Conservation (phyloP, 495 filamentous ascomycete genomes). For the Aspergillus conjunctus region DNA sequence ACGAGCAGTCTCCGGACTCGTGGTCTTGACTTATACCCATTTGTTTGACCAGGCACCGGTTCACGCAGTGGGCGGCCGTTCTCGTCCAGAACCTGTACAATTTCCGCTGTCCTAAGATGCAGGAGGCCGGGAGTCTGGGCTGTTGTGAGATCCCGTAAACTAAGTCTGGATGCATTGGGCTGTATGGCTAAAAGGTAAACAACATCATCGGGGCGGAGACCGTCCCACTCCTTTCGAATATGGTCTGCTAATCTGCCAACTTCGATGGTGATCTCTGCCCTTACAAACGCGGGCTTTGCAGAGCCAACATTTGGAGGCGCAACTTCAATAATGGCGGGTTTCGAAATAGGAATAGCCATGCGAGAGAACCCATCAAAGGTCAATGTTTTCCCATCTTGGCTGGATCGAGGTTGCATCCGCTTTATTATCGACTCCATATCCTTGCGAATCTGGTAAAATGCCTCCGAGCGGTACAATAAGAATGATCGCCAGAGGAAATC, state of each 20-base stretch:
- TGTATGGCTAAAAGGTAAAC: constrained; percentile 80
- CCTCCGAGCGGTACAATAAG: constrained; percentile 83
- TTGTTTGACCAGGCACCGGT: constrained; percentile 47
- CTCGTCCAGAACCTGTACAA: constrained; percentile 87
- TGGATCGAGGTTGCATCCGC: constrained; percentile 71
- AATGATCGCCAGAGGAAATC: constrained; percentile 96
- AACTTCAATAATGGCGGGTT: constrained; percentile 85
- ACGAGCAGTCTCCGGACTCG: constrained; percentile 72
- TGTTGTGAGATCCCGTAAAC: constrained; percentile 54
- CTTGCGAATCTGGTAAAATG: constrained; percentile 91
- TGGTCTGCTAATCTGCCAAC: constrained; percentile 73
- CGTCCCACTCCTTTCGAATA: constrained; percentile 87
- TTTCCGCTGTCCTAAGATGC: constrained; percentile 77
- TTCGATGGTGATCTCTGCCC: constrained; percentile 87
- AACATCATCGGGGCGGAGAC: constrained; percentile 83
- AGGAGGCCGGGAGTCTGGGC: constrained; percentile 63
- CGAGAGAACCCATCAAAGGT: constrained; percentile 83
- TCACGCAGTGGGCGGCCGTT: constrained; percentile 77
- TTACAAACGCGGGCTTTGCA: constrained; percentile 78
- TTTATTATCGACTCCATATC: constrained; percentile 83
- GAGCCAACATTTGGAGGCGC: constrained; percentile 83
- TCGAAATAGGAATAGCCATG: constrained; percentile 86
- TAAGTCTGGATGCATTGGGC: constrained; percentile 50
- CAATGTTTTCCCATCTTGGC: constrained; percentile 60
- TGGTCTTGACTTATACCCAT: constrained; percentile 55